Evolutionary conservation across 306 rosid genomes (phyloP).

Genomic region (Alnus glutinosa): DNA sequence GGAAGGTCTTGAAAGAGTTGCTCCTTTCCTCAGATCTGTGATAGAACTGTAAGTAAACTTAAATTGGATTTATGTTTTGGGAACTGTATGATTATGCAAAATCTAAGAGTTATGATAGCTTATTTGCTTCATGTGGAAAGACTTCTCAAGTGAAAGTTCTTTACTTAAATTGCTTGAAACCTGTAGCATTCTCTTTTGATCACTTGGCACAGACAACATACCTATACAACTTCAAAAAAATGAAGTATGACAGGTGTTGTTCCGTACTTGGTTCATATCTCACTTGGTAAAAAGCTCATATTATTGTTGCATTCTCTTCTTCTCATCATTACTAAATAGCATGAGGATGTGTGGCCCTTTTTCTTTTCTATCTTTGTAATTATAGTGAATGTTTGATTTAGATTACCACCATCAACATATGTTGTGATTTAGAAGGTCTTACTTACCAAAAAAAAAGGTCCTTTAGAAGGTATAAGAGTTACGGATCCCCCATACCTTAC

Average conservation of each 20-base stretch:
- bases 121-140: not conserved
- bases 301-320: not conserved
- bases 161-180: not conserved
- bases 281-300: not conserved
- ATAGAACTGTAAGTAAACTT: constrained; percentile 79
- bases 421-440: not conserved
- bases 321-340: not conserved
- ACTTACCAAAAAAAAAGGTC: not conserved
- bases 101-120: not conserved
- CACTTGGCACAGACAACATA: not conserved
- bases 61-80: not conserved
- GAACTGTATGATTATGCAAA: not conserved
- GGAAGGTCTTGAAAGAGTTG: constrained; percentile 98
- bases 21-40: constrained; percentile 92
- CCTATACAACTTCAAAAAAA: not conserved
- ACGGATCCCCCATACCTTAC: not conserved
- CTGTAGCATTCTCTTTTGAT: not conserved
- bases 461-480: not conserved
- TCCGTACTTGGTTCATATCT: not conserved
- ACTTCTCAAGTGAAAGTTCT: not conserved
- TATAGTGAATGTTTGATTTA: not conserved
- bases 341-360: not conserved
- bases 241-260: not conserved
- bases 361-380: not conserved
- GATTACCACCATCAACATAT: not conserved